These are phyloP conservation scores for Elongisporangium prolatum DNA, from an alignment of 352 stramenopile genomes.

Conservation along the genomic window DNA sequence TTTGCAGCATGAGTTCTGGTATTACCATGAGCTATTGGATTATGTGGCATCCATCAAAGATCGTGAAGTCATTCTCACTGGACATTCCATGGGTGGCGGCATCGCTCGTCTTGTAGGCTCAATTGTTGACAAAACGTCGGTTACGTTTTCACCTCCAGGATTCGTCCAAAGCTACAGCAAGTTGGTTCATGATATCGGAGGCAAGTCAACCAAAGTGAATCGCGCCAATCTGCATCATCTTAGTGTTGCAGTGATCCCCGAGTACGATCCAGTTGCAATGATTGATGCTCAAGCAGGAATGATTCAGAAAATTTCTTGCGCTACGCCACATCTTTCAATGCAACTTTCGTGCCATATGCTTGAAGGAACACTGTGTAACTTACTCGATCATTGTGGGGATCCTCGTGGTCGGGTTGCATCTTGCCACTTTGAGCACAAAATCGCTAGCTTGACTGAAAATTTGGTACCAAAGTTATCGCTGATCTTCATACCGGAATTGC, in stretches of 20 bases:
- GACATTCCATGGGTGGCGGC: conserved; percentile 86
- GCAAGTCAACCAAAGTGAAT: conserved; percentile 65
- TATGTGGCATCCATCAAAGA: conserved; percentile 78
- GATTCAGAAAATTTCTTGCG: conserved; percentile 88
- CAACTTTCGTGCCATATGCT: conserved; percentile 90
- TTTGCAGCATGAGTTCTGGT: conserved; percentile 85
- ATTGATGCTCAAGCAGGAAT: conserved; percentile 86
- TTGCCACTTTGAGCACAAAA: conserved; percentile 75
- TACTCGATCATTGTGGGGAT: conserved; percentile 77
- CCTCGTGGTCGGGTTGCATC: conserved; percentile 46
- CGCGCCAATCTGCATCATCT: conserved; percentile 72
- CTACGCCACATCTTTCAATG: conserved; percentile 83
- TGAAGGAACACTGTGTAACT: conserved; percentile 84
- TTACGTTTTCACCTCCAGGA: conserved; percentile 84
- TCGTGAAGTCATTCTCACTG: conserved; percentile 80
- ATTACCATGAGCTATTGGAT: conserved; percentile 82
- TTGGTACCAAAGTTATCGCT: conserved; percentile 41
- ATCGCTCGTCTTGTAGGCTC: conserved; percentile 82
- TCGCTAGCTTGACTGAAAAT: conserved; percentile 67
- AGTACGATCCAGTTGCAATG: conserved; percentile 88
- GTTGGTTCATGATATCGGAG: conserved; percentile 77
- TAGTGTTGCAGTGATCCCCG: conserved; percentile 82
- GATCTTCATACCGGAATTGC: conserved; percentile 48
- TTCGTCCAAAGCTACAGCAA: conserved; percentile 89
- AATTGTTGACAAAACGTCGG: conserved; percentile 65